Evolutionary conservation across 192 early-diverging fungal species (phyloP).

Genomic region (Backusella mclennaniae): DNA sequence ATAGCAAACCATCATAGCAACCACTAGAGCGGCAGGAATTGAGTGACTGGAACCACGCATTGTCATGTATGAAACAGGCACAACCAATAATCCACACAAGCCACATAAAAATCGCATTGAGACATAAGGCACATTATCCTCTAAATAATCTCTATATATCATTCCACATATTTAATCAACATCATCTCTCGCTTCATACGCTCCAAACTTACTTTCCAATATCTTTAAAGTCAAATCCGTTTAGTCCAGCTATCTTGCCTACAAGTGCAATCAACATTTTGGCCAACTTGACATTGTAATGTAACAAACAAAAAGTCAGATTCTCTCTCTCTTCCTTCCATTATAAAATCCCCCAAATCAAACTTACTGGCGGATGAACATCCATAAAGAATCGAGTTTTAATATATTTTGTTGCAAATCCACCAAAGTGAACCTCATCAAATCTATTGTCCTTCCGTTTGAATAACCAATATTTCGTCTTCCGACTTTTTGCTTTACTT

Average conservation of each 20-base stretch:
- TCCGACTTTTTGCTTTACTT: not conserved
- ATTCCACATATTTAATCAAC: not conserved
- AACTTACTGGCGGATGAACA: constrained; percentile 90
- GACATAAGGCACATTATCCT: constrained; percentile 86
- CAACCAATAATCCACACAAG: constrained; percentile 72
- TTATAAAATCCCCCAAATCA: constrained; percentile 13
- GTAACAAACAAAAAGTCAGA: not conserved
- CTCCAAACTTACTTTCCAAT: constrained; percentile 68
- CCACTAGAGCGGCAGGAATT: constrained; percentile 67
- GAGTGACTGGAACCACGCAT: constrained; percentile 79
- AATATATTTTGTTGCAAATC: constrained; percentile 87
- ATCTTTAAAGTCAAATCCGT: constrained; percentile 92
- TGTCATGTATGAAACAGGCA: constrained; percentile 81
- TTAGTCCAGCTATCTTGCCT: constrained; percentile 80
- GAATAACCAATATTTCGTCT: not conserved
- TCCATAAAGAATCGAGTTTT: constrained; percentile 90
- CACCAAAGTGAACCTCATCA: constrained; percentile 99
- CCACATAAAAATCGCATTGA: constrained; percentile 80
- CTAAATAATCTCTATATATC: constrained; percentile 74
- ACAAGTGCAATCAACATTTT: constrained; percentile 46
- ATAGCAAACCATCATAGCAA: constrained; percentile 75
- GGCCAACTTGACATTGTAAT: constrained; percentile 24
- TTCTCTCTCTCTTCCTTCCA: not conserved
- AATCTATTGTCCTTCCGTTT: constrained; percentile 52
- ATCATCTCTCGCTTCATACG: not conserved